phyloP scores from a whole-genome alignment of 2,329 filamentous ascomycete species.

The Colletotrichum chrysophilum region DNA sequence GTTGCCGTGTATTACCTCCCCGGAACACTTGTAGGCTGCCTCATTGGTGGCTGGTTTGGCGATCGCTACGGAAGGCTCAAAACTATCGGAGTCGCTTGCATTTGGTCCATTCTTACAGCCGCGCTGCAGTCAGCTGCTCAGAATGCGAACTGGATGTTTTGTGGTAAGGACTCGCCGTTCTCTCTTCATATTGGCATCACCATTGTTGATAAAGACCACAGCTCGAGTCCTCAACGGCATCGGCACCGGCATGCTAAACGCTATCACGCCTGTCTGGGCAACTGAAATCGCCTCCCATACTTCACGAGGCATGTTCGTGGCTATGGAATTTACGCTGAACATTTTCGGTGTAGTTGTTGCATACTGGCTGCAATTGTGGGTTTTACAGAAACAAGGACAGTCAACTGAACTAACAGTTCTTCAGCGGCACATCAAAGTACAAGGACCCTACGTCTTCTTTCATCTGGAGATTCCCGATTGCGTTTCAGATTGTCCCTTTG shows the following conservation, averaged over 20 bases:
- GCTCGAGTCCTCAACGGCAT: constrained; percentile 67
- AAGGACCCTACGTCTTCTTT: constrained; percentile 62
- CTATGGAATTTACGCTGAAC: constrained; percentile 76
- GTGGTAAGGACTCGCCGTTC: neutral
- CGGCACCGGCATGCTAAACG: constrained; percentile 73
- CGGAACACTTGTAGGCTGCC: constrained; percentile 65
- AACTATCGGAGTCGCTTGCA: constrained; percentile 64
- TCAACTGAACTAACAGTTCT: neutral
- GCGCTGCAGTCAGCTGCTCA: constrained; percentile 68
- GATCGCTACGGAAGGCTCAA: constrained; percentile 67
- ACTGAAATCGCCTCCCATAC: constrained; percentile 73
- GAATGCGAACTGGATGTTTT: constrained; percentile 75
- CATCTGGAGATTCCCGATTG: constrained; percentile 72
- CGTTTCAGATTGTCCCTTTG: constrained; percentile 72
- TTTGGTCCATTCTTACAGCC: constrained; percentile 66
- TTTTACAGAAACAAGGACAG: neutral
- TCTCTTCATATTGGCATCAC: neutral
- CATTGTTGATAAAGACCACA: constrained; percentile 21
- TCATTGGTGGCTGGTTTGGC: constrained; percentile 68
- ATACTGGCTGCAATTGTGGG: constrained; percentile 63
- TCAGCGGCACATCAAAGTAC: constrained; percentile 25
- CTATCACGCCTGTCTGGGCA: constrained; percentile 74
- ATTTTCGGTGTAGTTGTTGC: constrained; percentile 37
- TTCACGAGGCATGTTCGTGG: constrained; percentile 71
- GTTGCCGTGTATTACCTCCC: constrained; percentile 50